Conservation (phyloP, 1,284 basidiomycete species). For the Cystobasidium pallidum region DNA sequence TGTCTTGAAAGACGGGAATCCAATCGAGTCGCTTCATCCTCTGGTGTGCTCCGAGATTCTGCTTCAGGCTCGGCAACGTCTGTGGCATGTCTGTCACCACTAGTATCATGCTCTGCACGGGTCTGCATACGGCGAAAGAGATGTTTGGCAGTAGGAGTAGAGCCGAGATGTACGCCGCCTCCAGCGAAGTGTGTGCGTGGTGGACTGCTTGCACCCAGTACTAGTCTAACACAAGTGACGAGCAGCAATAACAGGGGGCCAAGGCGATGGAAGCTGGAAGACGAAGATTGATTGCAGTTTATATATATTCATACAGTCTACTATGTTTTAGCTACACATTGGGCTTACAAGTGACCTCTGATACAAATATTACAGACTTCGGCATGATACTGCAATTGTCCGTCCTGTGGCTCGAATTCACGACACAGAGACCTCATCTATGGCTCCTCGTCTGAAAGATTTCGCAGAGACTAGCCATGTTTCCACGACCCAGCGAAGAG, state of each 20-base stretch:
- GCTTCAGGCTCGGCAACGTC: neutral
- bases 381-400: neutral
- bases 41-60: neutral
- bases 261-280: too few relatives aligned
- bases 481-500: slow-evolving; percentile 48
- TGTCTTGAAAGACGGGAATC: slow-evolving; percentile 13
- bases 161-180: too few relatives aligned
- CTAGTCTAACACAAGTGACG: too few relatives aligned
- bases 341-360: neutral
- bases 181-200: too few relatives aligned
- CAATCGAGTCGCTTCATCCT: slow-evolving; percentile 18
- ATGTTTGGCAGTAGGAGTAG: too few relatives aligned
- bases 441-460: too few relatives aligned
- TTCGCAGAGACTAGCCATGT: slow-evolving; percentile 26
- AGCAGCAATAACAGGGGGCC: too few relatives aligned
- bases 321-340: too few relatives aligned
- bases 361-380: neutral
- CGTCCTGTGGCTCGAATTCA: neutral
- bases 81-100: neutral
- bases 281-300: neutral
- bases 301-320: too few relatives aligned
- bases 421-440: too few relatives aligned
- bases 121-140: neutral
- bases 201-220: too few relatives aligned
- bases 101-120: neutral